A percentile compares a stretch with the other conserved stretches of the same genome.
Evolutionary conservation across 768 basidiomycete species (phyloP).

Genomic region (Suillus hirtellus): DNA sequence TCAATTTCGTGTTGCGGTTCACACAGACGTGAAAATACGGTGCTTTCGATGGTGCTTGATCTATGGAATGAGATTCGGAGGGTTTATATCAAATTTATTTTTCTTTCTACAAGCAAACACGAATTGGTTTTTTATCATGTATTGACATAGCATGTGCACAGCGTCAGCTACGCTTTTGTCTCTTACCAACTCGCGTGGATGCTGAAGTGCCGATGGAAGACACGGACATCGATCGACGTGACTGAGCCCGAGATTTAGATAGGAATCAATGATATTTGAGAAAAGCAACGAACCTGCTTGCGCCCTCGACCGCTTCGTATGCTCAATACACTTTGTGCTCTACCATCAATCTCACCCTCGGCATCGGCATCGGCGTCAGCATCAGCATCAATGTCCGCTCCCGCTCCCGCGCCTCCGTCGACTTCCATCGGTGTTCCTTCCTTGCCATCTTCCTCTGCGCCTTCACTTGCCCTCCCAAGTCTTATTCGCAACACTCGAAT

Average conservation of each 20-base stretch:
- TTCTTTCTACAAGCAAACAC: conserved; percentile 14
- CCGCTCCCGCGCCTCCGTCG: conserved; percentile 37
- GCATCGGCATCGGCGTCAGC: conserved; percentile 8
- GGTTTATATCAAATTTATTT: conserved; percentile 3
- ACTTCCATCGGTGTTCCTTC: conserved; percentile 51
- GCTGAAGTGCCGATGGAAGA: conserved; percentile 74
- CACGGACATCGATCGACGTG: conserved; percentile 67
- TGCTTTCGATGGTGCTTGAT: neutral
- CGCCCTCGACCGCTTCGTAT: conserved; percentile 54
- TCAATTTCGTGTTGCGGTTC: conserved; percentile 86
- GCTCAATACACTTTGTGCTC: conserved; percentile 68
- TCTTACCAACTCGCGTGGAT: conserved; percentile 54
- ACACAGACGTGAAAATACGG: conserved; percentile 34
- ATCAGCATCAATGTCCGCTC: neutral
- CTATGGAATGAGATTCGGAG: neutral
- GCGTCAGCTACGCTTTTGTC: conserved; percentile 53
- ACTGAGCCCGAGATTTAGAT: conserved; percentile 30
- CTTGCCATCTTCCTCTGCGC: conserved; percentile 37
- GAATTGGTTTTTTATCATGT: conserved; percentile 13
- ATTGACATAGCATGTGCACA: neutral
- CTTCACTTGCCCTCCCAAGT: conserved; percentile 50
- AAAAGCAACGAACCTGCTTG: conserved; percentile 46
- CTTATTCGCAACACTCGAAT: conserved; percentile 69
- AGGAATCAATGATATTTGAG: neutral
- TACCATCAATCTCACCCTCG: conserved; percentile 48